Evolutionary conservation across 2,329 filamentous ascomycete species (phyloP), one percentile per base, ranked within the genome.

Genomic region (Arthrocladium fulminans): DNA sequence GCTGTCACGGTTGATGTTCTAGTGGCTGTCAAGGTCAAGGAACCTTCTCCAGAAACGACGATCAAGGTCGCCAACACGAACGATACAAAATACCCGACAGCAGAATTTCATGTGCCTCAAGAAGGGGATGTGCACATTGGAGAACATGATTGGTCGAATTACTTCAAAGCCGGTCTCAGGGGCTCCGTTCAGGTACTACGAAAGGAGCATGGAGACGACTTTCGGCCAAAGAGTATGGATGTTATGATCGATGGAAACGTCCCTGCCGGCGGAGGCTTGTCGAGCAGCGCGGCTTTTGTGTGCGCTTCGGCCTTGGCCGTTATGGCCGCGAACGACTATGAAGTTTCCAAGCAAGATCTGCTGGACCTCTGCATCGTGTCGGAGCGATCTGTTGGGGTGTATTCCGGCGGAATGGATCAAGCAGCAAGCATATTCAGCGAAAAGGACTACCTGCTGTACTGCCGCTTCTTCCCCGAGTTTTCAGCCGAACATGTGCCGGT

Each of bases 381-480:
- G 39, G 92, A 98, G 71, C 81, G 92, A 49, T 83, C 86, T 13
- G 92, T 97, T 3, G 92, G 92, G 45, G 92, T 98, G 59, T 97
- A 97, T 69, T 94, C 88, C 3, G 92, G 92, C 66, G 92, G 86
- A 48, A 97, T 98, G 92, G 92, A 98, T 63, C 92, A 98, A 70
- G 83, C 88, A 12, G 92, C 92, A 27, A 97, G 90, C 0, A 90
- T 98, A 54, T 92, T 98, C 68, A 90, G 88, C 0, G 77, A 87
- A 60, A 81, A 83, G 56, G 89, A 87, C 44, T 86, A 85, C 32
- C 88, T 92, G 8, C 79, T 96, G 37, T 89, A 94, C 63, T 90
- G 96, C 51, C 86, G 84, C 8, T 98, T 98, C 71, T 81, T 81
- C 54, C 92, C 92, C 2, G 74, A 72, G 15, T 82, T 98, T 45